These are phyloP conservation scores for Kluyveromyces sp. DNA, from an alignment of 1,139 yeast species.

Conservation along the genomic window DNA sequence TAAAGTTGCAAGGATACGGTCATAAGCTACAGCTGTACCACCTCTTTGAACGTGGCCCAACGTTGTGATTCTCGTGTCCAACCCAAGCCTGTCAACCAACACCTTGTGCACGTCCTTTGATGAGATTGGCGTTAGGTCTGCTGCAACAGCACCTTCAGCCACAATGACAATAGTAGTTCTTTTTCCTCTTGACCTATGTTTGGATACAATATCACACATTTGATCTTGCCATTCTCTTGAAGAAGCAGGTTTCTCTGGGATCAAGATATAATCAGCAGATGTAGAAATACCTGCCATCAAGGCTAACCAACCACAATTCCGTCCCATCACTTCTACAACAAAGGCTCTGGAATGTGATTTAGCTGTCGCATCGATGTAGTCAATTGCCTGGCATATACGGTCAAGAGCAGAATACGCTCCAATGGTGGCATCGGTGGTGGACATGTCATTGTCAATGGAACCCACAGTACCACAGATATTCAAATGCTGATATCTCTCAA, in stretches of 20 bases:
- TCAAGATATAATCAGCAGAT: conserved; percentile 88
- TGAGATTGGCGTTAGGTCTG: conserved; percentile 72
- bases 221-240: conserved; percentile 68
- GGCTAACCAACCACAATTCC: conserved; percentile 99
- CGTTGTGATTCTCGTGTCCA: conserved; percentile 91
- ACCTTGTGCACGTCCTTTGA: conserved; percentile 74
- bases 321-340: conserved; percentile 97
- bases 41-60: conserved; percentile 98
- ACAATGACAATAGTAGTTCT: conserved; percentile 93
- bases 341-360: conserved; percentile 95
- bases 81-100: conserved; percentile 65
- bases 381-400: conserved; percentile 88
- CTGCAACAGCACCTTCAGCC: conserved; percentile 94
- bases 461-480: conserved; percentile 95
- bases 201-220: conserved; percentile 58
- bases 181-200: conserved; percentile 82
- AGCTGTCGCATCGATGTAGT: conserved; percentile 95
- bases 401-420: conserved; percentile 94
- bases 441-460: conserved; percentile 96
- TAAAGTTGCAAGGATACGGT: conserved; percentile 80
- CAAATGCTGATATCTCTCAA: conserved; percentile 57
- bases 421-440: conserved; percentile 90
- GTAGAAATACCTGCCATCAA: conserved; percentile 94
- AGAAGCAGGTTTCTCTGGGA: conserved; percentile 83
- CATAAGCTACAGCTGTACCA: conserved; percentile 94